Base-by-base conservation (phyloP, 1,284 basidiomycete species). In the Moesziomyces parantarcticus region DNA sequence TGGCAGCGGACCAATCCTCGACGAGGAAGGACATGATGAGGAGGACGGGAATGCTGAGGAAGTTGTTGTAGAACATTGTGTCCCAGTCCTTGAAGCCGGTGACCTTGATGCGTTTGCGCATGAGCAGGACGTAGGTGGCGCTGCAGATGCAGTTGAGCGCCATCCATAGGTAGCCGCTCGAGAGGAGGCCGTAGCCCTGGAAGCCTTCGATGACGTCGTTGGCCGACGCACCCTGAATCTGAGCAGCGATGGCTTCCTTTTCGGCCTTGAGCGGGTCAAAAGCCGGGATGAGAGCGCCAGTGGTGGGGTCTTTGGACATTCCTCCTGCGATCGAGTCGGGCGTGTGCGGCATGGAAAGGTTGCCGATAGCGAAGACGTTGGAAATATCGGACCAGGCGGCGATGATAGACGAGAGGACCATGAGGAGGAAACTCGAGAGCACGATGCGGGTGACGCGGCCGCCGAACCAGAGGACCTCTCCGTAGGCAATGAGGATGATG, bases 61-160 rank as follows among this genome's bases (percentile, higher is more conserved):
- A 85, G 85, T 99, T 99, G 87, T 97, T 98, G 87, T 98, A 99
- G 86, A 94, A 97, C 96, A 99, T 98, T 25, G 95, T 92, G 83
- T 99, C 97, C 95, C 94, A 97, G 84, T 99, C 96, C 67, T 94
- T 96, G 87, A 99, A 99, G 41, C 93, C 93, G n/a, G 94, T 98
- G 43, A 88, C 84, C 87, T 99, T 99, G 87, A 99, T 99, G 62
- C 92, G 89, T 85, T 97, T 98, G 70, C 97, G 90, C 97, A 99
- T 99, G 54, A 92, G 88, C 56, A 99, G 88, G 44, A 94, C 96
- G 85, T 97, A 99, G 54, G 91, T 90, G 11, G 97, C 97, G 73
- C 93, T 94, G 46, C 91, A 89, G 48, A 92, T 81, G 84, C 97
- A 99, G 85, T 99, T 99, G 63, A 91, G 78, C 59, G 92, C 85